These are phyloP conservation scores for Cercospora sojina DNA, from an alignment of 2,329 filamentous ascomycete genomes.

Conservation along the genomic window DNA sequence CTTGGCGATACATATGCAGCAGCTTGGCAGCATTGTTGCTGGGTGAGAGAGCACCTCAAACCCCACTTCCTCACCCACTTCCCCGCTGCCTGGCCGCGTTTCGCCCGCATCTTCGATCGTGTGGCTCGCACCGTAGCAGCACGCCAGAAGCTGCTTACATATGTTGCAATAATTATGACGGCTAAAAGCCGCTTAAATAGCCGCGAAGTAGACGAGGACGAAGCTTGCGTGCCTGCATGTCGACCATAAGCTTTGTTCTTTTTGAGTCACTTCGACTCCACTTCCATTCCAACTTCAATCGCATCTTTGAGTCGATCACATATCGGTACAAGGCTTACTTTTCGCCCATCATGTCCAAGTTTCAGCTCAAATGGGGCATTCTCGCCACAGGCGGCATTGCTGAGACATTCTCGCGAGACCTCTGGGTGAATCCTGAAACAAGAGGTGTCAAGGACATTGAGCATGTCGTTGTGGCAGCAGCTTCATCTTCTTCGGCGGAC, in stretches of 20 bases:
- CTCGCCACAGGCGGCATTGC: constrained; percentile 52
- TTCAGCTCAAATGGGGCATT: constrained; percentile 44
- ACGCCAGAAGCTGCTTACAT: not conserved
- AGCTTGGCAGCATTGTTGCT: not conserved
- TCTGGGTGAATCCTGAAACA: constrained; percentile 69
- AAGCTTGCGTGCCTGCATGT: not conserved
- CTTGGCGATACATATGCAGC: not conserved
- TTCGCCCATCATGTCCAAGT: constrained; percentile 34
- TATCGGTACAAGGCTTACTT: not conserved
- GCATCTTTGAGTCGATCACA: not conserved
- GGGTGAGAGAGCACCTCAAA: not conserved
- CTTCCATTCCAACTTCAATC: not conserved
- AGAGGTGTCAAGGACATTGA: constrained; percentile 70
- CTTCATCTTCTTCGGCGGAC: constrained; percentile 70
- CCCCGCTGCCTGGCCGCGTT: not conserved
- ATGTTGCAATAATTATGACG: not conserved
- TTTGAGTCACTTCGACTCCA: not conserved
- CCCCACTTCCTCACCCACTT: not conserved
- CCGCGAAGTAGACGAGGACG: not conserved
- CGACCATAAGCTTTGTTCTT: not conserved
- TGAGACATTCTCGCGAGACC: constrained; percentile 66
- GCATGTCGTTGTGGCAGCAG: constrained; percentile 75
- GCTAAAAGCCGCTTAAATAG: not conserved
- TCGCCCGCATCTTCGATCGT: not conserved
- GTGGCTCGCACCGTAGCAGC: not conserved